Evolutionary conservation across 176 grass and related monocot genomes (phyloP), one percentile per base, ranked within the genome.

Genomic region (Zea mays): DNA sequence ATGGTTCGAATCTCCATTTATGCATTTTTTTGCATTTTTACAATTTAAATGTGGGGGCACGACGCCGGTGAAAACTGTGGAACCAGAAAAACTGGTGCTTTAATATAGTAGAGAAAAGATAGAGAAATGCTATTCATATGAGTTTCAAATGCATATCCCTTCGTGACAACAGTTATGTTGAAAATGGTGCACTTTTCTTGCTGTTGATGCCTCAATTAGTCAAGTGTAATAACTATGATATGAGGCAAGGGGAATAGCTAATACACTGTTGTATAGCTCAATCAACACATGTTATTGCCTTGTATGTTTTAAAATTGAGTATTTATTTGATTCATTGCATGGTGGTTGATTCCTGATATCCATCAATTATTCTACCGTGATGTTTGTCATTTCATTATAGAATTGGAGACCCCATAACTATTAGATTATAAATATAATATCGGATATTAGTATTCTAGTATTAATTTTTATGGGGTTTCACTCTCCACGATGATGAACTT

Each of bases 401-500:
- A 84, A 77, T 17, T 6, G 12, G 58, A 39, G 36, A 37, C 7
- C 15, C 7, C 16, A 3, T 52, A 33, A 10, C 35, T 10, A 14
- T 6, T 42, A 55, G 45, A 74, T 54, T 76, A 70, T 7, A 71
- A 33, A 75, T 39, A n/a, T 40, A 52, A 61, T 69, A 51, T 21
- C 13, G 61, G 52, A 76, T 58, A 62, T 5, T 38, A 14, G 3
- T 71, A 62, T 81, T 62, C 33, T 27, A 35, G 2, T 21, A n/a
- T 65, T 82, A 55, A 33, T 70, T 74, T 12, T 63, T 76, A 4
- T 54, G 27, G 68, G 10, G 8, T 7, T 58, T 80, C 33, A 17
- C 46, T 16, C 39, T 87, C 57, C 83, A 93, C 88, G 83, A 85
- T 84, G 88, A 90, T 57, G 88, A 93, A 15, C 85, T 93, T 83